Conservation (phyloP, 2,329 filamentous ascomycete genomes). For the Pseudocercospora vitis region DNA sequence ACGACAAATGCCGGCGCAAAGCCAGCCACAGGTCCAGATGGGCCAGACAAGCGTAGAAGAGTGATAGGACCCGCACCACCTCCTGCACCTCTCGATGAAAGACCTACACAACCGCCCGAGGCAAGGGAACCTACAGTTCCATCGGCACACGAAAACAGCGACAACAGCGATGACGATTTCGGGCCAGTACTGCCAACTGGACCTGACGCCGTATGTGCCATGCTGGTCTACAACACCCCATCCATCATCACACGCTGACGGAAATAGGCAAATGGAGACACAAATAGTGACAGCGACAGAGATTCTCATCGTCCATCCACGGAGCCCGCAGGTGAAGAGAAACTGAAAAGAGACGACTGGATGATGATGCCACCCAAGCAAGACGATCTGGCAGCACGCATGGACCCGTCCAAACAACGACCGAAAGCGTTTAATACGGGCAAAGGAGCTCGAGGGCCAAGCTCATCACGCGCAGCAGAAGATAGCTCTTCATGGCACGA, state of each 20-base stretch:
- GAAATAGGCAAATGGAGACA: constrained; percentile 3
- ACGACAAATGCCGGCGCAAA: constrained; percentile 42
- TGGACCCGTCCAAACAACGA: constrained; percentile 81
- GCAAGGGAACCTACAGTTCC: constrained; percentile 29
- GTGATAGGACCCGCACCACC: constrained; percentile 59
- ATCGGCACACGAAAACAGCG: constrained; percentile 26
- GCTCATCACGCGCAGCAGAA: constrained; percentile 38
- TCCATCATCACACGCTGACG: not conserved
- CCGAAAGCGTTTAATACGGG: constrained; percentile 79
- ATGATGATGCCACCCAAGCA: constrained; percentile 54
- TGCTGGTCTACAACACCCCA: not conserved
- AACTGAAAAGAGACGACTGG: constrained; percentile 69
- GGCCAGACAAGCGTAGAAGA: constrained; percentile 52
- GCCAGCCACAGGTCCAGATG: constrained; percentile 39
- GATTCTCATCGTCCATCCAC: constrained; percentile 23
- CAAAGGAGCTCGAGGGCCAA: constrained; percentile 54
- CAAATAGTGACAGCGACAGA: constrained; percentile 33
- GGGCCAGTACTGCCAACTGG: constrained; percentile 46
- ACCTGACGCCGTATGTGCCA: constrained; percentile 2
- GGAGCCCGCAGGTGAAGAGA: constrained; percentile 21
- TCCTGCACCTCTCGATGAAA: constrained; percentile 50
- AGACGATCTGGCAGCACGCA: constrained; percentile 56
- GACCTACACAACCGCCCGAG: constrained; percentile 42
- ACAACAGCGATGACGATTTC: constrained; percentile 44
- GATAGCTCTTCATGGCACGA: constrained; percentile 77